Evolutionary conservation across 2,329 filamentous ascomycete genomes (phyloP), one percentile per base, ranked within the genome.

Genomic region (Diaporthe eres): DNA sequence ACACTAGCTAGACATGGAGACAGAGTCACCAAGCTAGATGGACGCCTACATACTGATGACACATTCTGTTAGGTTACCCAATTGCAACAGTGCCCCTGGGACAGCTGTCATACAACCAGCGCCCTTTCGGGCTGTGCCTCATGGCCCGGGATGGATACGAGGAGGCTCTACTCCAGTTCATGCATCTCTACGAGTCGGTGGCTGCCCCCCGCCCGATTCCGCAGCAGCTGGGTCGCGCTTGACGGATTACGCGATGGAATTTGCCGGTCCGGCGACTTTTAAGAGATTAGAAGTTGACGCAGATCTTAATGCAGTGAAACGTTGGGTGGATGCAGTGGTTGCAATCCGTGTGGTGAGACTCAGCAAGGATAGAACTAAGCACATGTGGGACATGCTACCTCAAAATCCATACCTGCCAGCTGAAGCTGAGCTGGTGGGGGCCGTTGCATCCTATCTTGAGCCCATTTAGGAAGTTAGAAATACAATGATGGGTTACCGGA

Each of bases 11-110:
- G 9, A 39, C 28, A 61, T 9, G 57, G n/a, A 22, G 12, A 39
- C 58, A 2, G 10, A 12, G 13, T 28, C 51, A 25, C n/a, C 10
- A 39, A 39, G 12, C 3, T 39, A 25, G 34, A 39, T 2, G 28
- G 13, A 13, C 17, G 58, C 39, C 22, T 61, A 25, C 19, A 22
- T 47, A 51, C 47, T 61, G 34, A 61, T 6, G 39, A 42, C 6
- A 13, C 12, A 25, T 12, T 15, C 34, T 55, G n/a, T 13, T 55
- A 61, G 58, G 58, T 15, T 61, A 39, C 4, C 58, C 31, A 3
- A 61, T 61, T 5, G 58, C 58, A 61, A 61, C 58, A 3, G 58
- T 61, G 39, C 58, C 58, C 34, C n/a, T 61, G 58, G 58, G 51
- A 0, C 51, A 55, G n/a, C 25, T 55, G 51, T 31, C n/a, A 2